These are phyloP conservation scores for Poteriospumella lacustris DNA, from an alignment of 108 stramenopile species.

Conservation along the genomic window DNA sequence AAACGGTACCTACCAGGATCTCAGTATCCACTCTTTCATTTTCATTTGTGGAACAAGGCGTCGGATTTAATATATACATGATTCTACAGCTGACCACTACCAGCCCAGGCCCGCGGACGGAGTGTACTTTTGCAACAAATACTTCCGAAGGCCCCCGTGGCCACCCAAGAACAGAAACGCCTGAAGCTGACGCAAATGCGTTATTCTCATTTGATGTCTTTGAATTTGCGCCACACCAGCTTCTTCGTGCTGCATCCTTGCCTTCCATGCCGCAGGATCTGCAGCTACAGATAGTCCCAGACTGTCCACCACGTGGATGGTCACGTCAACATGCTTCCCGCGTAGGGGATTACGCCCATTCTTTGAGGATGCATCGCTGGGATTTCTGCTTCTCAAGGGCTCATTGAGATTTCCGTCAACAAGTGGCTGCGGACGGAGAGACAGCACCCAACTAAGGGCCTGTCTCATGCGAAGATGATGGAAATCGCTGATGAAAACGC, in stretches of 20 bases:
- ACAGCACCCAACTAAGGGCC: slow-evolving; percentile 10
- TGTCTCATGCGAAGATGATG: not conserved
- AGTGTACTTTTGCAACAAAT: not conserved
- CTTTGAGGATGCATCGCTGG: no score
- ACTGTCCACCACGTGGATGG: not conserved
- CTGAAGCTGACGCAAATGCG: not conserved
- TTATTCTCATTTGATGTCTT: not conserved
- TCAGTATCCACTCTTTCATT: no score
- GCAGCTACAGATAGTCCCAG: not conserved
- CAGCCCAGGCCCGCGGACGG: not conserved
- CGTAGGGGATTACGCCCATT: no score
- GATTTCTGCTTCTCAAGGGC: no score
- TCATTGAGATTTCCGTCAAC: no score
- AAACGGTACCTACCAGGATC: no score
- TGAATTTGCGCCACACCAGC: not conserved
- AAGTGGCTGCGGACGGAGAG: not conserved
- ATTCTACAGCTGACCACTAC: not conserved
- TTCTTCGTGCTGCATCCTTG: slow-evolving; percentile 4
- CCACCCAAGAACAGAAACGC: slow-evolving; percentile 9
- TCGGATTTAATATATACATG: no score
- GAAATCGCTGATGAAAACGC: slow-evolving; percentile 23
- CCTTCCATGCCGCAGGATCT: not conserved
- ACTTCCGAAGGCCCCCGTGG: not conserved
- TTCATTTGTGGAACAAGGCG: no score
- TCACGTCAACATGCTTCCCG: no score